Conservation (phyloP, 2,329 filamentous ascomycete genomes). For the Alternaria viburni region DNA sequence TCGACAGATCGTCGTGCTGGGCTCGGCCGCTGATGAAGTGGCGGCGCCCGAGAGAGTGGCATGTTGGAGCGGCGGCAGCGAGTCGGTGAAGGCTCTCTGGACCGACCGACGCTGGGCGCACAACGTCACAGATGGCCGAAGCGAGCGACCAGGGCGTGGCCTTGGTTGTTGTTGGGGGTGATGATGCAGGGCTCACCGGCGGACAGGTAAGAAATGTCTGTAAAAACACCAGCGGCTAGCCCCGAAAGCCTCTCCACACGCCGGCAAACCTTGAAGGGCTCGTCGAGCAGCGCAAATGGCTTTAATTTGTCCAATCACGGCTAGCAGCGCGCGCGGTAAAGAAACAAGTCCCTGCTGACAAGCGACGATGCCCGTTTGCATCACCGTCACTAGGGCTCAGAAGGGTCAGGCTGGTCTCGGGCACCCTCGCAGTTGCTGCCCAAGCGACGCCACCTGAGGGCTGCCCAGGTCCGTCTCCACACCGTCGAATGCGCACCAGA, state of each 20-base stretch:
- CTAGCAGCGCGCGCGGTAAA: neutral
- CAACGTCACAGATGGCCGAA: constrained; percentile 2
- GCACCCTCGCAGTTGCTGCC: constrained; percentile 31
- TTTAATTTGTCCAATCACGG: neutral
- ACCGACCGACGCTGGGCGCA: neutral
- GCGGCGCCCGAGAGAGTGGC: neutral
- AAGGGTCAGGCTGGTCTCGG: constrained; percentile 12
- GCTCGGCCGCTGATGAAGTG: neutral
- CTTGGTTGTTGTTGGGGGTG: constrained; percentile 9
- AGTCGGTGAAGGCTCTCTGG: constrained; percentile 30
- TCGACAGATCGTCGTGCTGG: neutral
- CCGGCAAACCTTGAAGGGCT: neutral
- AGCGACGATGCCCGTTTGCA: constrained; percentile 6
- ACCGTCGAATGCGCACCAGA: constrained; percentile 31
- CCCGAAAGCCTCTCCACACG: constrained; percentile 5
- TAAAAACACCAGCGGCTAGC: constrained; percentile 4
- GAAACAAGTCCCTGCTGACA: neutral
- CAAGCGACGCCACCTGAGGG: constrained; percentile 34
- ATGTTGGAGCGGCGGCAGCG: neutral
- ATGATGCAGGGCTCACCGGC: constrained; percentile 9
- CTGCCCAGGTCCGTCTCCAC: constrained; percentile 24
- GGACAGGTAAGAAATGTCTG: constrained; percentile 3
- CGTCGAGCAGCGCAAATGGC: neutral
- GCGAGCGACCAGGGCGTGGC: constrained; percentile 1
- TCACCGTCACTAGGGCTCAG: neutral